phyloP scores from a whole-genome alignment of 1,284 basidiomycete species.

The Moesziomyces antarcticus region DNA sequence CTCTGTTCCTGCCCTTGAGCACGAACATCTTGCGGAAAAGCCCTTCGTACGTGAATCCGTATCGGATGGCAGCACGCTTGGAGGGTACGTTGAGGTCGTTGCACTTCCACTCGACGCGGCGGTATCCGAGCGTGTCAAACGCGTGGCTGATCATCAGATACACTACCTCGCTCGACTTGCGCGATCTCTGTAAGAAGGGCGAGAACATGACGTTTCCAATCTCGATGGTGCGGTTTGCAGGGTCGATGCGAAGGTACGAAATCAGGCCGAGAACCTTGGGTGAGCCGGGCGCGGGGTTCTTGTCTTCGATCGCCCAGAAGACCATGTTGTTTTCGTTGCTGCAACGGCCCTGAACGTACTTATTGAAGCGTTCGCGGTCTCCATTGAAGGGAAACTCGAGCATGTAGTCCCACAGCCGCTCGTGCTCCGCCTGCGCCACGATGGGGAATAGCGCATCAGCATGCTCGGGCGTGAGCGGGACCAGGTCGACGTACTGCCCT shows the following conservation, averaged over 20 bases:
- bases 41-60: conserved; percentile 54
- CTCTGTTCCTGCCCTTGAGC: conserved; percentile 48
- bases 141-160: conserved; percentile 39
- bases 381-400: conserved; percentile 28
- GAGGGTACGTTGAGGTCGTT: conserved; percentile 49
- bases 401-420: conserved; percentile 41
- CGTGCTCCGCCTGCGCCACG: conserved; percentile 26
- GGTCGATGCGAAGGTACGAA: conserved; percentile 31
- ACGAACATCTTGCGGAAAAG: conserved; percentile 48
- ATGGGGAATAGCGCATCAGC: conserved; percentile 25
- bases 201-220: conserved; percentile 56
- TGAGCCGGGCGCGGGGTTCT: background rate
- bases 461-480: conserved; percentile 15
- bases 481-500: conserved; percentile 38
- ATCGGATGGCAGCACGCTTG: conserved; percentile 48
- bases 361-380: conserved; percentile 9
- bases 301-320: conserved; percentile 42
- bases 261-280: conserved; percentile 25
- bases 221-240: conserved; percentile 40
- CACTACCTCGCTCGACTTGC: conserved; percentile 44
- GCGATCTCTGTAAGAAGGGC: conserved; percentile 36
- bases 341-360: conserved; percentile 8
- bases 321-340: conserved; percentile 28
- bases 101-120: conserved; percentile 61
- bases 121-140: conserved; percentile 38